phyloP scores from a whole-genome alignment of 2,329 filamentous ascomycete genomes.

The Colletotrichum truncatum region DNA sequence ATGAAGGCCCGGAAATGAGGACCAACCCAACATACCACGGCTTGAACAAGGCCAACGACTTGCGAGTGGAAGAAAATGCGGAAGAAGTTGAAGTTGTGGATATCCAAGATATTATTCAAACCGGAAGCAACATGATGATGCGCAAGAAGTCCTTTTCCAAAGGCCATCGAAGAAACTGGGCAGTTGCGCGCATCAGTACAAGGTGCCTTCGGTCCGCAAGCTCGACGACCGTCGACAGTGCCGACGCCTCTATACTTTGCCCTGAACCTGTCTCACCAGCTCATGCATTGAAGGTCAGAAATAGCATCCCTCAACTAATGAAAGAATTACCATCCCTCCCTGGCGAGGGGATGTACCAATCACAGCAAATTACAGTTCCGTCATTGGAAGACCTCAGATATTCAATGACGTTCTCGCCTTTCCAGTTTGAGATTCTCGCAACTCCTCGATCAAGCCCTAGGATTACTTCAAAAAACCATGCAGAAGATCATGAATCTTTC shows the following conservation, averaged over 20 bases:
- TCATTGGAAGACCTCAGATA: background rate
- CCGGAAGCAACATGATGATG: background rate
- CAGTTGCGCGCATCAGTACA: conserved; percentile 34
- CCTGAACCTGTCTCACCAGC: conserved; percentile 59
- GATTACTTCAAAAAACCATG: conserved; percentile 6
- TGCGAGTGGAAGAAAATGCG: background rate
- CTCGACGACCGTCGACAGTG: background rate
- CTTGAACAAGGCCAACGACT: background rate
- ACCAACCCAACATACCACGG: background rate
- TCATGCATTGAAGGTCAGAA: conserved; percentile 54
- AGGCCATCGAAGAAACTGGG: conserved; percentile 38
- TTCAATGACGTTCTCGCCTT: conserved; percentile 27
- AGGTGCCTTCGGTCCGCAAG: conserved; percentile 10
- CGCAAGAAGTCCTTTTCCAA: conserved; percentile 6
- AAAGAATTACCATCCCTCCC: conserved; percentile 60
- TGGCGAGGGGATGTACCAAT: conserved; percentile 30
- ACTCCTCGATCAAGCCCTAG: conserved; percentile 12
- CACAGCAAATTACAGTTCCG: background rate
- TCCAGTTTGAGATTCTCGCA: conserved; percentile 27
- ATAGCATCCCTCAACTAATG: conserved; percentile 61
- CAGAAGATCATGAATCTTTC: conserved; percentile 18
- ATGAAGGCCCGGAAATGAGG: background rate
- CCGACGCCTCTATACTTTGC: conserved; percentile 43
- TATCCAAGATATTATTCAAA: background rate
- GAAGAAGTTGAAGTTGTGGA: no score